These are phyloP conservation scores for Chrysoporthe deuterocubensis DNA, from an alignment of 2,329 filamentous ascomycete genomes.

Conservation along the genomic window DNA sequence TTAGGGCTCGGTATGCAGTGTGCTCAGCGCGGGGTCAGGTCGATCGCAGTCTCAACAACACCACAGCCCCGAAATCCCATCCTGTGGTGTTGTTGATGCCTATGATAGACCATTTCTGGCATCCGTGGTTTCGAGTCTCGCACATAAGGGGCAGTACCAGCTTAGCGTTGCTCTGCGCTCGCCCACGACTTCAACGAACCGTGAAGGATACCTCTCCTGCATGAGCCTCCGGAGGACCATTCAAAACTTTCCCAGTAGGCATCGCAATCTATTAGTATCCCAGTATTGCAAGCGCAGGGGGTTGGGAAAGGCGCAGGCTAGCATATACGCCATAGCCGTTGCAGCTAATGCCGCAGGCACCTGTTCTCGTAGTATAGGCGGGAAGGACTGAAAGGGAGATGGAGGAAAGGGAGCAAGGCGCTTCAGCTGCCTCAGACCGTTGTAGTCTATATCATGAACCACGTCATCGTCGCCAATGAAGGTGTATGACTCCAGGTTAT, in stretches of 20 bases:
- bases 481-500: constrained; percentile 20
- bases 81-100: neutral
- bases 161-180: neutral
- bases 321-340: neutral
- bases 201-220: neutral
- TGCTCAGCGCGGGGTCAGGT: neutral
- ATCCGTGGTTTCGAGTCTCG: neutral
- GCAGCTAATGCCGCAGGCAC: neutral
- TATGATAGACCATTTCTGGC: neutral
- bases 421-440: constrained; percentile 19
- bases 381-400: neutral
- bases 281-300: too few relatives aligned
- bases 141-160: neutral
- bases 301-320: neutral
- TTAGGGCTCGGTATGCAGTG: neutral
- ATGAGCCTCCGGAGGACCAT: too few relatives aligned
- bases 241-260: too few relatives aligned
- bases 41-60: neutral
- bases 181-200: neutral
- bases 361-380: neutral
- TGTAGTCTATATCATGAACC: constrained; percentile 23
- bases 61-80: neutral
- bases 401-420: neutral
- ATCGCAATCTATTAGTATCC: too few relatives aligned
- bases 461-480: constrained; percentile 24